Conservation (phyloP, 2,329 filamentous ascomycete genomes). For the Colletotrichum sp. region DNA sequence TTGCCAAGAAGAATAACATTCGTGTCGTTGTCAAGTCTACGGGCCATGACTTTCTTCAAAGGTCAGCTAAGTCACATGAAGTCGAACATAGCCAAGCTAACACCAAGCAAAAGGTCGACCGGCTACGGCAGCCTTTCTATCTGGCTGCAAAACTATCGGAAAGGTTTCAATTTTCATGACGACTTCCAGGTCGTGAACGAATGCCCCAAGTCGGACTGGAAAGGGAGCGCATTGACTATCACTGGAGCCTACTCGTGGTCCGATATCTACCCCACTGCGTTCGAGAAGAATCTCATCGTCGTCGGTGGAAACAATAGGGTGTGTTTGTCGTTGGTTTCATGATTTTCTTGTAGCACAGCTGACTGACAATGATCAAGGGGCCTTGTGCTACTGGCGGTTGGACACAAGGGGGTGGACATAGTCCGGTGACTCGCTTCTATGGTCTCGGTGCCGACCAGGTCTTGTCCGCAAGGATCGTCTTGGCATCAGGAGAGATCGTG, state of each 20-base stretch:
- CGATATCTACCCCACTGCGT: slow-evolving; percentile 42
- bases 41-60: slow-evolving; percentile 28
- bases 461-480: slow-evolving; percentile 30
- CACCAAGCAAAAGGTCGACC: slow-evolving; percentile 39
- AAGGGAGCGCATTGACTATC: slow-evolving; percentile 41
- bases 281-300: slow-evolving; percentile 21
- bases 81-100: background rate
- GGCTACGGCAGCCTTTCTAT: slow-evolving; percentile 51
- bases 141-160: slow-evolving; percentile 32
- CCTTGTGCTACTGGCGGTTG: slow-evolving; percentile 52
- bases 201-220: slow-evolving; percentile 27
- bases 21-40: slow-evolving; percentile 41
- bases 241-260: slow-evolving; percentile 39
- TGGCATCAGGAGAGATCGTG: slow-evolving; percentile 27
- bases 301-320: slow-evolving; percentile 13
- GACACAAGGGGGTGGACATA: slow-evolving; percentile 59
- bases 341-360: rapidly evolving
- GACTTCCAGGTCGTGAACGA: slow-evolving; percentile 29
- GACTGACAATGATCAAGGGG: slow-evolving; percentile 27
- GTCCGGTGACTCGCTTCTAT: slow-evolving; percentile 43
- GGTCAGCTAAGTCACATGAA: background rate
- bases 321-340: background rate
- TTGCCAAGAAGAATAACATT: slow-evolving; percentile 43
- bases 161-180: slow-evolving; percentile 38
- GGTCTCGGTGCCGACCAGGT: slow-evolving; percentile 33